Percentiles rank a stretch among this genome's conserved stretches.
These are phyloP conservation scores for Mytilinidion resinicola DNA, from an alignment of 495 filamentous ascomycete genomes.

Conservation along the genomic window DNA sequence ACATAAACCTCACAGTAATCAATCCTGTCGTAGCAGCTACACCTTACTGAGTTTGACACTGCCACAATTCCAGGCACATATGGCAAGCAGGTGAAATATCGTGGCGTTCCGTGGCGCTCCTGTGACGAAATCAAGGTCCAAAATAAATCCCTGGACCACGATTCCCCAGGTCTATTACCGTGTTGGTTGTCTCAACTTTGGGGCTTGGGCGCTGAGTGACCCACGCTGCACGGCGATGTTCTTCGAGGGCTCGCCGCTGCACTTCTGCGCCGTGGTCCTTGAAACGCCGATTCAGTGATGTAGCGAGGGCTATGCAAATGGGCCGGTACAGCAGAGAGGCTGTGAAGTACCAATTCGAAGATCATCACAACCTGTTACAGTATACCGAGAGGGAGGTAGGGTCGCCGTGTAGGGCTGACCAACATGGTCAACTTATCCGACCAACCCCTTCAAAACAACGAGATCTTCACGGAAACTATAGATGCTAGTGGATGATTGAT, in stretches of 20 bases:
- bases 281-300: neutral
- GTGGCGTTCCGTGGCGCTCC: no score
- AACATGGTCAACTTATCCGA: neutral
- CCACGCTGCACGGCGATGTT: neutral
- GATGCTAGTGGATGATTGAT: neutral
- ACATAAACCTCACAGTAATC: no score
- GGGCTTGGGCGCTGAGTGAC: neutral
- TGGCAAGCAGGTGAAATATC: no score
- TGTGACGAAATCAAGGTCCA: no score
- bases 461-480: neutral
- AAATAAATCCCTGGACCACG: no score
- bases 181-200: neutral
- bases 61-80: no score
- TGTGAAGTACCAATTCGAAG: neutral
- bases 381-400: neutral
- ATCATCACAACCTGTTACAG: neutral
- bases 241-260: neutral
- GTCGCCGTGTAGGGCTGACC: neutral
- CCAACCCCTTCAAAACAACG: neutral
- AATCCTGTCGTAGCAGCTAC: no score
- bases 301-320: no score
- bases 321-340: no score
- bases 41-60: no score
- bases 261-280: neutral
- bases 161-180: no score